Evolutionary conservation across 2,329 filamentous ascomycete species (phyloP).

Genomic region (Trichoderma sp.): DNA sequence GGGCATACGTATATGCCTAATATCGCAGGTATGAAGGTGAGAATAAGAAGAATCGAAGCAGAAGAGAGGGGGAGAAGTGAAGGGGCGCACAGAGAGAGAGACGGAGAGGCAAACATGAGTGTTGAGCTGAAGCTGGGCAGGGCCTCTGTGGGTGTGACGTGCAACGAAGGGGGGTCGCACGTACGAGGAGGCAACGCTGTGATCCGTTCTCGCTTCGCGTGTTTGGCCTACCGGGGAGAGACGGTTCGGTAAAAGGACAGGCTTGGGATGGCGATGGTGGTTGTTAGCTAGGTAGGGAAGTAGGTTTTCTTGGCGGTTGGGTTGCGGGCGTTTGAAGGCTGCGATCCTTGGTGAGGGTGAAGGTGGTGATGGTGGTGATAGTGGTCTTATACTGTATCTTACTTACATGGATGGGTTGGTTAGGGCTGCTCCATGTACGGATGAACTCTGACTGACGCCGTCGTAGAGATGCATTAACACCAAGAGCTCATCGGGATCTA

Average conservation of each 20-base stretch:
- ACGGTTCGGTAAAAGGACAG: background rate
- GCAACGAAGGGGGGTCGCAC: background rate
- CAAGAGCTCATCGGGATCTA: background rate
- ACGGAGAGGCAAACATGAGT: background rate
- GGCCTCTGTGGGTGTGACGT: background rate
- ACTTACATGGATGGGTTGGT: background rate
- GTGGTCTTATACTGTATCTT: background rate
- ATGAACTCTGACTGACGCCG: background rate
- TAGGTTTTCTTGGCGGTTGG: background rate
- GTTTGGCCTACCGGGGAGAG: slow-evolving; percentile 10
- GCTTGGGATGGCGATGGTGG: background rate
- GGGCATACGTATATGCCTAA: background rate
- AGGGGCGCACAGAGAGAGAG: background rate
- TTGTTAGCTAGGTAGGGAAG: background rate
- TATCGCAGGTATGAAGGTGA: background rate
- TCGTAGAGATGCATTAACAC: background rate
- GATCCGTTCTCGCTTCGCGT: slow-evolving; percentile 21
- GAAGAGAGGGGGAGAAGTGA: background rate
- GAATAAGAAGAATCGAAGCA: background rate
- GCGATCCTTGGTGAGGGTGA: background rate
- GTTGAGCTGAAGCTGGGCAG: background rate
- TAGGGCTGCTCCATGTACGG: background rate
- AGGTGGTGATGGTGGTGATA: background rate
- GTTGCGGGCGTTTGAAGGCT: background rate
- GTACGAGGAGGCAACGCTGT: background rate